Evolutionary conservation across 225 moss, liverwort and hornwort genomes (phyloP).

Genomic region (Pleurozium schreberi): DNA sequence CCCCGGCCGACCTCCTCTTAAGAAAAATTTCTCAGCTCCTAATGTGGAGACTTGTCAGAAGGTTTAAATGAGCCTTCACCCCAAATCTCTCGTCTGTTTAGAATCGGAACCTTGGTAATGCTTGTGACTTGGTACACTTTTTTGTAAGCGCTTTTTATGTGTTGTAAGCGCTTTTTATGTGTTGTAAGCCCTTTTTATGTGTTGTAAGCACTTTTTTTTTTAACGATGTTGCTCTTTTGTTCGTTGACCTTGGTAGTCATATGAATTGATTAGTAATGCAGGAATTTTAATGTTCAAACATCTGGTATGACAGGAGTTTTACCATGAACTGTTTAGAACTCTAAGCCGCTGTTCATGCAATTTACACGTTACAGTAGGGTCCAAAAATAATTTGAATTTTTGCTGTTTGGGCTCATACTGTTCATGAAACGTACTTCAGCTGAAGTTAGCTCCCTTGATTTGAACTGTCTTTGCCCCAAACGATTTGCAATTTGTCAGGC

Average conservation of each 20-base stretch:
- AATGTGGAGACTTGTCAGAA: constrained; percentile 8
- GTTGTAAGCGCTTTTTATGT: not conserved
- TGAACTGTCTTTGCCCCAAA: not conserved
- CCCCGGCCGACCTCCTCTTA: constrained; percentile 39
- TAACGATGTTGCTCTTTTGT: not conserved
- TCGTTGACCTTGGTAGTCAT: not conserved
- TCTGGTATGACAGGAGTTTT: not conserved
- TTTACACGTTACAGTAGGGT: too few relatives aligned
- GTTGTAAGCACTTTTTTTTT: not conserved
- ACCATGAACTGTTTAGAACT: not conserved
- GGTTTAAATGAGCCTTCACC: not conserved
- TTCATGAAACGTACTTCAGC: too few relatives aligned
- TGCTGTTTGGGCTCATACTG: too few relatives aligned
- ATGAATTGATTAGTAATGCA: not conserved
- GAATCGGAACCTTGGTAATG: not conserved
- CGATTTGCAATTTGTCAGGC: not conserved
- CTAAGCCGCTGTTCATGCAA: not conserved
- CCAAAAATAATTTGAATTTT: not conserved
- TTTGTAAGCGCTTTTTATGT: not conserved
- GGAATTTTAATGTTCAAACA: not conserved
- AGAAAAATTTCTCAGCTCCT: constrained; percentile 24
- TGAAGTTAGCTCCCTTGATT: not conserved
- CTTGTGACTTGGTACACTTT: not conserved
- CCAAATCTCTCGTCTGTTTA: not conserved
- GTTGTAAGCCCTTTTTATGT: not conserved